Base-by-base conservation (phyloP, 768 basidiomycete species). In the Kwoniella sp. region DNA sequence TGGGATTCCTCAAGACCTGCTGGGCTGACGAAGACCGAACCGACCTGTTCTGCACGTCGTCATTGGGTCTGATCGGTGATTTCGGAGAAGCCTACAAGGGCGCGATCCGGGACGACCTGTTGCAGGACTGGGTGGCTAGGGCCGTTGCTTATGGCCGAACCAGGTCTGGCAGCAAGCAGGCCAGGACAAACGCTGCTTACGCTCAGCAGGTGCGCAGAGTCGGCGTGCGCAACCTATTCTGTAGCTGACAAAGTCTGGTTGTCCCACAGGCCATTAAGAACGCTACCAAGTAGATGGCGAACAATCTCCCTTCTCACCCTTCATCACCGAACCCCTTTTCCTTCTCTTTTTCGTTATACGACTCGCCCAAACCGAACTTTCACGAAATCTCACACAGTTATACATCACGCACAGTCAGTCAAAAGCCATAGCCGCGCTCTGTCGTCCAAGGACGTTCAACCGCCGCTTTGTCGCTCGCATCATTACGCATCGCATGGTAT, bases 31-130 rank as follows among this genome's bases (percentile, higher is more conserved):
- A 73, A 27, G 89, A 96, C 57, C 82, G 85, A 42, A 82, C 87
- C 3, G 92, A 96, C 62, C 67, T 81, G 0, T 79, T 89, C 38
- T 79, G 85, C 63, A 84, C 85, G 66, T 75, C 88, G 45, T 81
- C 81, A 4, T 84, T 87, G 57, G 95, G 93, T 33, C 80, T 98
- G 7, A 77, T 98, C 55, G 95, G 95, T 50, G 95, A 99, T 67
- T 79, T 99, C 17, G 91, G 90, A 1, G 89, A 92, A 66, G 80
- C 83, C 27, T 96, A 85, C 29, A 77, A 79, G 49, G 87, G 88
- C 25, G 80, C 89, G 69, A 79, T 96, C 63, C 88, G 88, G 78
- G 84, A 85, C 25, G 73, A 82, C 40, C 77, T 98, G 51, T 79
- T 90, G 38, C 76, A 82, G 33, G 84, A 85, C 29, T 95, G 92